Evolutionary conservation across 768 basidiomycete species (phyloP).

Genomic region (Strobilomyces dryophilus): DNA sequence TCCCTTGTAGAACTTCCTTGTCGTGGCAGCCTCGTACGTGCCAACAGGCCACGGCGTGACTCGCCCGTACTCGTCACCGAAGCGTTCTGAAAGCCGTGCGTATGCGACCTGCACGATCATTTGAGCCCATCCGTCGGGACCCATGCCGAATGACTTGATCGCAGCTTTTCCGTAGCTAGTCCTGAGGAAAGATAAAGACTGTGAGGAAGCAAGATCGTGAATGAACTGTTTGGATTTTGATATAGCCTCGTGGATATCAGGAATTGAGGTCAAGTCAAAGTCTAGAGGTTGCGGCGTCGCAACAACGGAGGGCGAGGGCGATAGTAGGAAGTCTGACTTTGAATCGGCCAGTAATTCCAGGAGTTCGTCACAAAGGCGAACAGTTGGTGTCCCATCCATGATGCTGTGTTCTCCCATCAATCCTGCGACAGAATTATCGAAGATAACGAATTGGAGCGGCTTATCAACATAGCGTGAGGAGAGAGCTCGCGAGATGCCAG

Average conservation of each 20-base stretch:
- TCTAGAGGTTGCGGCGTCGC: constrained; percentile 51
- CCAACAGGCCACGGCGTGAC: constrained; percentile 51
- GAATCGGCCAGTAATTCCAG: constrained; percentile 56
- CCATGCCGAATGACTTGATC: constrained; percentile 84
- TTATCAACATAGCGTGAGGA: constrained; percentile 88
- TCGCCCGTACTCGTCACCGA: constrained; percentile 16
- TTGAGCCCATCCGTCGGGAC: constrained; percentile 94
- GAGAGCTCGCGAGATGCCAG: constrained; percentile 41
- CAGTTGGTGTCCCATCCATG: constrained; percentile 87
- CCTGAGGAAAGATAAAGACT: constrained; percentile 56
- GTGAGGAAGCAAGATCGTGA: constrained; percentile 54
- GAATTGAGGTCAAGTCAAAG: constrained; percentile 51
- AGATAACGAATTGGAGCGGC: constrained; percentile 82
- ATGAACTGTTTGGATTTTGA: constrained; percentile 51
- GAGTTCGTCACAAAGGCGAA: constrained; percentile 66
- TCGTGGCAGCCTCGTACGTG: constrained; percentile 93
- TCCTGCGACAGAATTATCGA: constrained; percentile 76
- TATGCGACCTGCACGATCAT: constrained; percentile 91
- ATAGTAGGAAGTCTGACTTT: constrained; percentile 58
- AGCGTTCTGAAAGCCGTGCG: constrained; percentile 53
- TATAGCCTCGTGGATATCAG: constrained; percentile 43
- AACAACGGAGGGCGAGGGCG: constrained; percentile 15
- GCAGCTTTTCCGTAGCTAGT: constrained; percentile 81
- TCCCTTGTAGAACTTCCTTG: constrained; percentile 84
- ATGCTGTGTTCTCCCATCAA: constrained; percentile 92